Base-by-base conservation (phyloP, 306 rosid genomes). In the Prunus kanzakura region DNA sequence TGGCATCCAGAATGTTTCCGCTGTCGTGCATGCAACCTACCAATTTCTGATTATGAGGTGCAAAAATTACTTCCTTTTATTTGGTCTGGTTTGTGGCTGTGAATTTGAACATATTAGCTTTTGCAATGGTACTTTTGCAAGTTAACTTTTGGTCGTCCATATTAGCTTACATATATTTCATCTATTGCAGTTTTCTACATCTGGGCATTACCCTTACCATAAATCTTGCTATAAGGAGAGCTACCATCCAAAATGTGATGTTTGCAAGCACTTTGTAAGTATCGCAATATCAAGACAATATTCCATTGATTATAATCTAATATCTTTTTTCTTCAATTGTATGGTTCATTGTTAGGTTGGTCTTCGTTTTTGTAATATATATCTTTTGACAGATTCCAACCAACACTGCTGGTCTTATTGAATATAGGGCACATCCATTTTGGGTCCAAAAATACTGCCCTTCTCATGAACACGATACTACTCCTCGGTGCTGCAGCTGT, bases 361-460 rank as follows among this genome's bases (percentile, higher is more conserved):
- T 81, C 81, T 85, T 79, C 85, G 76, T 78, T 78, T 80, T 83
- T 78, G 86, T 74, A 80, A 90, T 85, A 82, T 80, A 82, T 80
- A 80, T 81, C 87, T 89, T 87, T 85, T 88, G 84, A 86, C 98
- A 96, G 98, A 96, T 96, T 92, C 99, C 99, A 84, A 95, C 99
- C 87, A 95, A 95, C 88, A 89, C 78, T 90, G 93, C 91, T 88
- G 99, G 99, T 91, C 99, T 95, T 87, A 92, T 95, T 92, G 99
- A 95, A 92, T 95, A 95, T 89, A 95, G 99, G 97, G 99, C 99
- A 81, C 99, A 95, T 87, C 99, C 99, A 43, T 95, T 92, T 83
- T 95, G 99, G 99, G 81, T 87, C 81, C 99, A 95, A 78, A 93
- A 95, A 81, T 95, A 95, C 77, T 95, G 99, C 88, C 99, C 99